These are phyloP conservation scores for Solanum corneliomulleri DNA, from an alignment of 257 asterid species.

Conservation along the genomic window DNA sequence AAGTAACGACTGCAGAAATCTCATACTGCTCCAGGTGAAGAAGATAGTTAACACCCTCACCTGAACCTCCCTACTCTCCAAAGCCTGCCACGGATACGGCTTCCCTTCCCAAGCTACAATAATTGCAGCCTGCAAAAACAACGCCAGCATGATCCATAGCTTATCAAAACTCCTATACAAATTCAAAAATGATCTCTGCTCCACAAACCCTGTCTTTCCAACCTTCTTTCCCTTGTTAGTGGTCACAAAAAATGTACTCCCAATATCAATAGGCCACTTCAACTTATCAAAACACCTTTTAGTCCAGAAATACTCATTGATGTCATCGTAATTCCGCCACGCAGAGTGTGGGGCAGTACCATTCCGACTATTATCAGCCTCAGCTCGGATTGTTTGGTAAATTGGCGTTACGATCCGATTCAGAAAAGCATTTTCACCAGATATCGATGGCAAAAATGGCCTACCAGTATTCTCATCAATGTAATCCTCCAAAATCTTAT, in stretches of 20 bases:
- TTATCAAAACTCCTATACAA: slow-evolving; percentile 88
- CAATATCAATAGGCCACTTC: slow-evolving; percentile 84
- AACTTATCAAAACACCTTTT: slow-evolving; percentile 85
- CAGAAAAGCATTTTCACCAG: slow-evolving; percentile 76
- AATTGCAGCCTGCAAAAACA: slow-evolving; percentile 80
- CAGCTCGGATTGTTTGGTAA: slow-evolving; percentile 65
- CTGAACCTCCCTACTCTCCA: slow-evolving; percentile 55
- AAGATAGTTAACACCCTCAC: slow-evolving; percentile 73
- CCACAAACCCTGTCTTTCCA: slow-evolving; percentile 97
- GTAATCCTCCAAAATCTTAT: slow-evolving; percentile 80
- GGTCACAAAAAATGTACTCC: slow-evolving; percentile 79
- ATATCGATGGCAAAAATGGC: slow-evolving; percentile 72
- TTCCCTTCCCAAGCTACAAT: slow-evolving; percentile 77
- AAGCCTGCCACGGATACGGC: slow-evolving; percentile 72
- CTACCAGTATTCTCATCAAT: slow-evolving; percentile 92
- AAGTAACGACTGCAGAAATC: slow-evolving; percentile 80
- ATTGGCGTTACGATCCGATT: slow-evolving; percentile 70
- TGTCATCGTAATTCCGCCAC: slow-evolving; percentile 94
- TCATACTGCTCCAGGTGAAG: slow-evolving; percentile 78
- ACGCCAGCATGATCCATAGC: slow-evolving; percentile 81
- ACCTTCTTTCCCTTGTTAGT: slow-evolving; percentile 74
- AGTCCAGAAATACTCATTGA: slow-evolving; percentile 96
- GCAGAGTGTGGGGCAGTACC: slow-evolving; percentile 98
- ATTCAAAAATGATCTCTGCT: slow-evolving; percentile 93
- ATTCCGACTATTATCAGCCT: slow-evolving; percentile 73